phyloP scores from a whole-genome alignment of 352 stramenopile species.

The Globisporangium paroecandrum region DNA sequence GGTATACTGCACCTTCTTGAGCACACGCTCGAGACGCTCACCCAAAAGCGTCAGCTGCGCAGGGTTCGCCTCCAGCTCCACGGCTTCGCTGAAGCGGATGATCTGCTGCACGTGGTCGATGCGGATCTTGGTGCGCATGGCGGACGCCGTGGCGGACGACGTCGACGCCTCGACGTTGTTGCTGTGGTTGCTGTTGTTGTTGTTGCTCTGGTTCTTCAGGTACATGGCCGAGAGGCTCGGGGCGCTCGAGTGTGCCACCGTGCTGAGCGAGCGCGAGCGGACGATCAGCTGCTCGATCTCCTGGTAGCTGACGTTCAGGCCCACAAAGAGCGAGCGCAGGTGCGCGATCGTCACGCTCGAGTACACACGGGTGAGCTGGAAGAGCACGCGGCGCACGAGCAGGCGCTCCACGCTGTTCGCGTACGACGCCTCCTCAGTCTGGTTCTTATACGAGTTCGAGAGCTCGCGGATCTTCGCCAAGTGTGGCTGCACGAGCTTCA shows the following conservation, averaged over 20 bases:
- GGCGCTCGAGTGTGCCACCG: conserved; percentile 53
- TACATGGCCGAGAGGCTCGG: conserved; percentile 68
- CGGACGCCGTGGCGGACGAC: conserved; percentile 36
- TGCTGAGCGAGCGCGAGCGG: conserved; percentile 66
- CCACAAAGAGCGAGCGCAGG: conserved; percentile 85
- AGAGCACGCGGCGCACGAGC: conserved; percentile 74
- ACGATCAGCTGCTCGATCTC: conserved; percentile 89
- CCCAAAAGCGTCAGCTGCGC: conserved; percentile 71
- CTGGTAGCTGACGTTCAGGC: conserved; percentile 63
- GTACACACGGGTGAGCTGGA: conserved; percentile 85
- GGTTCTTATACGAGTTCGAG: conserved; percentile 20
- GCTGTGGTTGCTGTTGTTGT: conserved; percentile 16
- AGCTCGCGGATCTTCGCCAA: conserved; percentile 37
- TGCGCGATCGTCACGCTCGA: conserved; percentile 84
- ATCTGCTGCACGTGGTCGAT: conserved; percentile 84
- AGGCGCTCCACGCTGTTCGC: conserved; percentile 59
- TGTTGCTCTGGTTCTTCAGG: conserved; percentile 45
- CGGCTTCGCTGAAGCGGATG: conserved; percentile 79
- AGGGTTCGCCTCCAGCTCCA: conserved; percentile 77
- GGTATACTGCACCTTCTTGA: conserved; percentile 45
- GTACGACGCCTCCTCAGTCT: conserved; percentile 50
- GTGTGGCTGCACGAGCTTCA: conserved; percentile 63
- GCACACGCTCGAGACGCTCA: conserved; percentile 56
- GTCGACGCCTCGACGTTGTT: conserved; percentile 49
- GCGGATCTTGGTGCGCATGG: conserved; percentile 69